Conservation (phyloP, 345 rosid species). For the Murraya koenigii region DNA sequence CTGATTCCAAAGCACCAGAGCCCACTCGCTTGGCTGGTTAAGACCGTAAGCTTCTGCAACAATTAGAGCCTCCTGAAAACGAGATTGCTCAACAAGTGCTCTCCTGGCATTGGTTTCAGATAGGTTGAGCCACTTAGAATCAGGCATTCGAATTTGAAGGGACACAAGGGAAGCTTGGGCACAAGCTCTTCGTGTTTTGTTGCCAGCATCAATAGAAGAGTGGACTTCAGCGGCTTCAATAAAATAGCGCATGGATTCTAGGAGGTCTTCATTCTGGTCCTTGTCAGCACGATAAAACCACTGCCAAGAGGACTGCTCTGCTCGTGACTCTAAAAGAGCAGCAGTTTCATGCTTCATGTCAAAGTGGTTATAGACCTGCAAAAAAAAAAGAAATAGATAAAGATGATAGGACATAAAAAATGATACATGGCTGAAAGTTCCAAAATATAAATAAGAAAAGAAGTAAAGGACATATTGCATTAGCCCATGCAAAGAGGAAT, state of each 20-base stretch:
- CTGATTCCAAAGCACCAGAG: constrained; percentile 88
- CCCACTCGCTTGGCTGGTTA: constrained; percentile 97
- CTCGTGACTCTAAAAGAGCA: constrained; percentile 80
- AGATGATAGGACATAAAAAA: background rate
- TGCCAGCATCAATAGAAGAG: constrained; percentile 93
- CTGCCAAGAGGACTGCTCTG: constrained; percentile 62
- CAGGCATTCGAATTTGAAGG: constrained; percentile 97
- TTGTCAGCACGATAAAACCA: constrained; percentile 78
- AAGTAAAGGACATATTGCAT: background rate
- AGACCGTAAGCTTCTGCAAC: constrained; percentile 98
- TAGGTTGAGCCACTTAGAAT: constrained; percentile 77
- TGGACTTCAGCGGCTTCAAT: constrained; percentile 97
- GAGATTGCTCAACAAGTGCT: constrained; percentile 82
- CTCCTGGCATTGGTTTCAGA: constrained; percentile 91
- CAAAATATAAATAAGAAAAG: background rate
- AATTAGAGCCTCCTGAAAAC: constrained; percentile 89
- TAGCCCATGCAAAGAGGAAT: background rate
- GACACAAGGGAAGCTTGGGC: constrained; percentile 94
- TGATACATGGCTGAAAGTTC: background rate
- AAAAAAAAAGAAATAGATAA: constrained; percentile 3
- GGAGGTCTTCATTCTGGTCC: constrained; percentile 92
- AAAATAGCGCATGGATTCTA: constrained; percentile 87
- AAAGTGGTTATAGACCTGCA: constrained; percentile 91
- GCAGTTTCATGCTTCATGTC: constrained; percentile 98
- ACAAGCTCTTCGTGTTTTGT: constrained; percentile 80